Conservation (phyloP, 2,329 filamentous ascomycete species). For the Colletotrichum sp. region DNA sequence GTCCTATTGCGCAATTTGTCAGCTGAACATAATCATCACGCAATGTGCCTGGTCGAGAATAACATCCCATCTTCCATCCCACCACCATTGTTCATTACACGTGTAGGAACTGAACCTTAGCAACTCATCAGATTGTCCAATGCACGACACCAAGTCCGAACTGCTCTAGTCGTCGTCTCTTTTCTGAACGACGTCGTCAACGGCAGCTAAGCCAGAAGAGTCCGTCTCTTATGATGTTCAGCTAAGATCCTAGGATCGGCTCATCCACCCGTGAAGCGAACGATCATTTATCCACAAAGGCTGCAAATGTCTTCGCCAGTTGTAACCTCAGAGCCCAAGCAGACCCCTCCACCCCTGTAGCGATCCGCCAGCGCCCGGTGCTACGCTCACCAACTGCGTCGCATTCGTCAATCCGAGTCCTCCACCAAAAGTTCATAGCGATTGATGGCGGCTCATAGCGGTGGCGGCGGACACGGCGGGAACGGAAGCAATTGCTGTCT, state of each 20-base stretch:
- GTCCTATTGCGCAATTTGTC: not conserved
- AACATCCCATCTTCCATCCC: conserved; percentile 1
- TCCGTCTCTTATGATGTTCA: not conserved
- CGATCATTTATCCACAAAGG: not conserved
- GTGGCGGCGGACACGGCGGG: not conserved
- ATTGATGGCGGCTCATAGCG: not conserved
- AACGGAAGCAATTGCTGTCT: not conserved
- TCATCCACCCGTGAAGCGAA: not conserved
- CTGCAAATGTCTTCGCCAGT: not conserved
- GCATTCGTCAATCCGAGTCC: not conserved
- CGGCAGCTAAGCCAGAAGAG: not conserved
- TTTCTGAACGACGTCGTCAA: not conserved
- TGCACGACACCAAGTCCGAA: not conserved
- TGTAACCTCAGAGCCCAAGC: not conserved
- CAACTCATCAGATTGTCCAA: not conserved
- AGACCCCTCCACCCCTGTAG: not conserved
- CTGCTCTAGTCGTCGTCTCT: not conserved
- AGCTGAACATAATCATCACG: not conserved
- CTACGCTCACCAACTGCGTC: not conserved
- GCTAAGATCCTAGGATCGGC: not conserved
- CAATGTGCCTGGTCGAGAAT: too few species aligned
- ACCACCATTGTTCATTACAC: not conserved
- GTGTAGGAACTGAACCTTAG: not conserved
- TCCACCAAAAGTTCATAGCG: not conserved
- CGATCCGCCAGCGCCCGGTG: not conserved